Percentiles rank a stretch among this genome's conserved stretches.
Evolutionary conservation across 257 asterid species (phyloP).

Genomic region (Solanum medicagineum): DNA sequence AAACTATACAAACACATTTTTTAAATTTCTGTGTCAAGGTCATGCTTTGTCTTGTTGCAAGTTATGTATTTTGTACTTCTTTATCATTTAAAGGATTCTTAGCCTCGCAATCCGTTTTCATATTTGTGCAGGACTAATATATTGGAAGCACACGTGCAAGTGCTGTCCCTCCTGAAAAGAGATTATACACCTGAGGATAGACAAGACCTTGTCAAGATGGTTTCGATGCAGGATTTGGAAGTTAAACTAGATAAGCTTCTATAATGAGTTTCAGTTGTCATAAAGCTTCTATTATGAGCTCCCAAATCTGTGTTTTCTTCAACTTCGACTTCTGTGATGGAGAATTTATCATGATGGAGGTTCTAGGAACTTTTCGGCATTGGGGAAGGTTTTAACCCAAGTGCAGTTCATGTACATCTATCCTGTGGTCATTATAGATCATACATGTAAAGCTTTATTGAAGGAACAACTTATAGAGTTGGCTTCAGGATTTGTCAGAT

Average conservation of each 20-base stretch:
- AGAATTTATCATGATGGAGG: neutral
- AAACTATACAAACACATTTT: neutral
- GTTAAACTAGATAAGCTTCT: slow-evolving; percentile 66
- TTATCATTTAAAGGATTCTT: neutral
- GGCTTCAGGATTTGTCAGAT: neutral
- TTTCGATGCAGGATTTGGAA: slow-evolving; percentile 55
- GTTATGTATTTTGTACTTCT: neutral
- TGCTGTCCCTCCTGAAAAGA: slow-evolving; percentile 56
- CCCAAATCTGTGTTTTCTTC: neutral
- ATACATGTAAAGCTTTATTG: neutral
- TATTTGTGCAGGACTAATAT: slow-evolving; percentile 69
- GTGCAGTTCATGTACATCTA: neutral
- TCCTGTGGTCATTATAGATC: neutral
- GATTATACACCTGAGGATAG: slow-evolving; percentile 73
- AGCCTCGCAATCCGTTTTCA: neutral
- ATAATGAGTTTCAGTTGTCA: slow-evolving; percentile 1
- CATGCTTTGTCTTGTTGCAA: neutral
- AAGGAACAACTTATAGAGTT: neutral
- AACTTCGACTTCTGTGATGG: neutral
- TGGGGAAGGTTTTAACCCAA: neutral
- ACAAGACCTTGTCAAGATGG: slow-evolving; percentile 37
- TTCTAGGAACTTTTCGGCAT: neutral
- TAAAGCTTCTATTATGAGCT: neutral
- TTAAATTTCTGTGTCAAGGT: neutral
- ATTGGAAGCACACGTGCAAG: slow-evolving; percentile 81